Conservation (phyloP, 208 protist species). For the Herpetomonas samuelpessoai region DNA sequence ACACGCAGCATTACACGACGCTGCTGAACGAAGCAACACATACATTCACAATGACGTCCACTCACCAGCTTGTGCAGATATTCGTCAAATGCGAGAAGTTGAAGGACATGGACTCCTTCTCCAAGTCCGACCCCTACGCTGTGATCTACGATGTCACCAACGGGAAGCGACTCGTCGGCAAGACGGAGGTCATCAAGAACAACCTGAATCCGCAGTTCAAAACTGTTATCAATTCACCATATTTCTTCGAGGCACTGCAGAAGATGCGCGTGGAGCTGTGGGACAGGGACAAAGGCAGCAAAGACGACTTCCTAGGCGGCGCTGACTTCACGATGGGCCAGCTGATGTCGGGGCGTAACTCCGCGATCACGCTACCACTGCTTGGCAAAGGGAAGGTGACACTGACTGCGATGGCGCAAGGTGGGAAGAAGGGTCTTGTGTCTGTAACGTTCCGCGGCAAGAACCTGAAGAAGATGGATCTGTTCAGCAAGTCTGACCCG, state of each 20-base stretch:
- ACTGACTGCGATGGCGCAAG: conserved; percentile 12
- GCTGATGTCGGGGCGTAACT: conserved; percentile 16
- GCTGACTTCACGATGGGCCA: conserved; percentile 20
- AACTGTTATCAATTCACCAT: conserved; percentile 16
- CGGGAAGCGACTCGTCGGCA: conserved; percentile 2
- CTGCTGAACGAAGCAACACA: too few species aligned
- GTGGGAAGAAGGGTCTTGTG: conserved; percentile 14
- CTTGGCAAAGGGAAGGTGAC: conserved; percentile 21
- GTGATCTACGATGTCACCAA: conserved; percentile 11
- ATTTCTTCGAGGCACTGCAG: conserved; percentile 44
- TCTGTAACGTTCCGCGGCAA: conserved; percentile 15
- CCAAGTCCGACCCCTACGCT: conserved; percentile 29
- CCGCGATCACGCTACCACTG: conserved; percentile 18
- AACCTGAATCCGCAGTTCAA: conserved; percentile 39
- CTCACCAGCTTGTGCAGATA: conserved; percentile 22
- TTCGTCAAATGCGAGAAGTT: conserved; percentile 32
- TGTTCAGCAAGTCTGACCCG: conserved; percentile 31
- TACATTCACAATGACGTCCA: conserved; percentile 16
- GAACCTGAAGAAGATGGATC: conserved; percentile 35
- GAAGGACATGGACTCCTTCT: conserved; percentile 18
- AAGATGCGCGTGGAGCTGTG: conserved; percentile 15
- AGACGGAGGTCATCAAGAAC: conserved; percentile 28
- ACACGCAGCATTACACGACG: too few species aligned
- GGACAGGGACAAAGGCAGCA: conserved; percentile 19
- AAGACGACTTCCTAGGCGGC: conserved; percentile 28